Percentiles rank a stretch among this genome's conserved stretches.
These are phyloP conservation scores for Fragilaria radians DNA, from an alignment of 108 stramenopile species.

Conservation along the genomic window DNA sequence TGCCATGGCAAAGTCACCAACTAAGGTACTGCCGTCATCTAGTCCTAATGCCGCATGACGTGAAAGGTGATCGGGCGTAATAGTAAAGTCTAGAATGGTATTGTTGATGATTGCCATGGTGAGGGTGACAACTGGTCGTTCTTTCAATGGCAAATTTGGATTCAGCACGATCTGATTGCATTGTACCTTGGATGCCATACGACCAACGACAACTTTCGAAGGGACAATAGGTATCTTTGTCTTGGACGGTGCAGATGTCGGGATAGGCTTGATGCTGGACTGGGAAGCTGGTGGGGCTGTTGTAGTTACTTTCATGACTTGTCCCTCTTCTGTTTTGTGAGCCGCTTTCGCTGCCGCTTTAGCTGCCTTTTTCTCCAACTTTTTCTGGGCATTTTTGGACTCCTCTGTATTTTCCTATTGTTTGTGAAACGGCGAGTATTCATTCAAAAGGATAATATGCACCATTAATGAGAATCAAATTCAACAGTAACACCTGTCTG, in stretches of 20 bases:
- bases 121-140: slow-evolving; percentile 73
- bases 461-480: neutral
- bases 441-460: neutral
- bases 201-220: neutral
- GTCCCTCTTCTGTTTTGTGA: slow-evolving; percentile 37
- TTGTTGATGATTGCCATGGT: slow-evolving; percentile 62
- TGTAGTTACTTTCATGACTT: neutral
- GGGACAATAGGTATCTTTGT: neutral
- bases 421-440: neutral
- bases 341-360: slow-evolving; percentile 72
- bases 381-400: slow-evolving; percentile 46
- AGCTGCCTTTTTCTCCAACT: slow-evolving; percentile 84
- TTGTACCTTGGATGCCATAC: slow-evolving; percentile 16
- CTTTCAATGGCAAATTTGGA: slow-evolving; percentile 56
- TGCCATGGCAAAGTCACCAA: slow-evolving; percentile 77
- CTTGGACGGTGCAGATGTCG: neutral
- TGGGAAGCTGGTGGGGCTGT: neutral
- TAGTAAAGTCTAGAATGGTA: slow-evolving; percentile 44
- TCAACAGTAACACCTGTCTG: neutral
- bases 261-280: slow-evolving; percentile 4
- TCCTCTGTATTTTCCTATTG: slow-evolving; percentile 15
- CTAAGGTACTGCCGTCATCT: slow-evolving; percentile 20
- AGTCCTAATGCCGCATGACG: slow-evolving; percentile 42
- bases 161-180: slow-evolving; percentile 72
- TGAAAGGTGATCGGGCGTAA: slow-evolving; percentile 59